phyloP scores from a whole-genome alignment of 2,329 filamentous ascomycete species.

The Exophiala calicioides region DNA sequence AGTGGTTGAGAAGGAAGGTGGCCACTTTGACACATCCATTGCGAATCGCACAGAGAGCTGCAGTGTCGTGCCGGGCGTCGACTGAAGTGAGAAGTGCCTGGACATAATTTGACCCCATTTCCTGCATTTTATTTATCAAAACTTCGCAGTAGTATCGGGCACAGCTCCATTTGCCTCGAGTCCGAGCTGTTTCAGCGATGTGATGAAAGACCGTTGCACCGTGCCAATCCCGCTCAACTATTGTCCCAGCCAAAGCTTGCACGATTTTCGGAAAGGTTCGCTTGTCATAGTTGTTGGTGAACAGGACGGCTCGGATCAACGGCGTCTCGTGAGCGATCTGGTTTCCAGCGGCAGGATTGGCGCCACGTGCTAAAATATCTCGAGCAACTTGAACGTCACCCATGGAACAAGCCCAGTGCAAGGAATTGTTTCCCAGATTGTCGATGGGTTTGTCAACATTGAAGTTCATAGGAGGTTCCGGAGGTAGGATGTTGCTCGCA shows the following conservation, averaged over 20 bases:
- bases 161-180: conserved; percentile 82
- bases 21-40: conserved; percentile 80
- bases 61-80: conserved; percentile 87
- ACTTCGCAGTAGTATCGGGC: conserved; percentile 92
- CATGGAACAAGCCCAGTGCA: conserved; percentile 98
- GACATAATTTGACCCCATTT: conserved; percentile 73
- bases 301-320: conserved; percentile 89
- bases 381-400: conserved; percentile 90
- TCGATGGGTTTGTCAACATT: conserved; percentile 92
- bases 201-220: conserved; percentile 92
- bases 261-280: conserved; percentile 84
- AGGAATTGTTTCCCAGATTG: conserved; percentile 83
- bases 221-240: conserved; percentile 75
- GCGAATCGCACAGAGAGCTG: conserved; percentile 80
- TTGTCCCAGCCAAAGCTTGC: conserved; percentile 78
- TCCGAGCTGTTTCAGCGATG: conserved; percentile 83
- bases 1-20: conserved; percentile 68
- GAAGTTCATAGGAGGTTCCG: conserved; percentile 80
- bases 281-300: conserved; percentile 96
- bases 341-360: conserved; percentile 71
- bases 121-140: conserved; percentile 81
- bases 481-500: conserved; percentile 58
- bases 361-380: conserved; percentile 79
- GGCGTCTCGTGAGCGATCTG: conserved; percentile 85
- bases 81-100: conserved; percentile 77